Percentiles rank a stretch among this genome's conserved stretches.
phyloP scores from a whole-genome alignment of 1,284 basidiomycete species.

The Apiotrichum veenhuisii region DNA sequence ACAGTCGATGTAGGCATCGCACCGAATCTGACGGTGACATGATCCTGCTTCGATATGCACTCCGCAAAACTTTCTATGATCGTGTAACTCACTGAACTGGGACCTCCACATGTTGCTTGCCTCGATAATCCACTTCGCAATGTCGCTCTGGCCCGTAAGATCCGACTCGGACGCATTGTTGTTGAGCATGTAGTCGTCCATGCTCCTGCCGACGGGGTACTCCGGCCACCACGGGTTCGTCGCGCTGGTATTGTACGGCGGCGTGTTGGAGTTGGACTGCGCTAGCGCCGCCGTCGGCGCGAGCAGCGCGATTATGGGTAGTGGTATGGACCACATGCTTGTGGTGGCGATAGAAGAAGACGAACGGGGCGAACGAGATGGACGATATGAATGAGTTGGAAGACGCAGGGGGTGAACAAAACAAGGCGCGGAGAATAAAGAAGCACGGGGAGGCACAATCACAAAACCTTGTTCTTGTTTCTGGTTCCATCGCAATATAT shows the following conservation, averaged over 20 bases:
- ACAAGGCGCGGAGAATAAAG: too few relatives aligned
- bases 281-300: neutral
- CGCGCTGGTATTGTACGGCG: conserved; percentile 11
- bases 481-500: too few relatives aligned
- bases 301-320: neutral
- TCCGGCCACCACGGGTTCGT: conserved; percentile 17
- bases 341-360: too few relatives aligned
- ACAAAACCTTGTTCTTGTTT: too few relatives aligned
- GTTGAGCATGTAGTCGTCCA: conserved; percentile 9
- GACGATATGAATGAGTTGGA: too few relatives aligned
- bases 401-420: too few relatives aligned
- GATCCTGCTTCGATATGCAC: neutral
- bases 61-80: neutral
- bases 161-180: conserved; percentile 6
- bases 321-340: too few relatives aligned
- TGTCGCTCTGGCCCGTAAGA: conserved; percentile 8
- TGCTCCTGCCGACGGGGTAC: conserved; percentile 6
- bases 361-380: too few relatives aligned
- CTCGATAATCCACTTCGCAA: conserved; percentile 13
- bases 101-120: conserved; percentile 13
- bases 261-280: neutral
- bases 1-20: too few relatives aligned
- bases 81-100: conserved; percentile 13
- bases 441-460: too few relatives aligned
- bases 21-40: too few relatives aligned